phyloP scores from a whole-genome alignment of 306 rosid genomes.

The Benincasa hispida region DNA sequence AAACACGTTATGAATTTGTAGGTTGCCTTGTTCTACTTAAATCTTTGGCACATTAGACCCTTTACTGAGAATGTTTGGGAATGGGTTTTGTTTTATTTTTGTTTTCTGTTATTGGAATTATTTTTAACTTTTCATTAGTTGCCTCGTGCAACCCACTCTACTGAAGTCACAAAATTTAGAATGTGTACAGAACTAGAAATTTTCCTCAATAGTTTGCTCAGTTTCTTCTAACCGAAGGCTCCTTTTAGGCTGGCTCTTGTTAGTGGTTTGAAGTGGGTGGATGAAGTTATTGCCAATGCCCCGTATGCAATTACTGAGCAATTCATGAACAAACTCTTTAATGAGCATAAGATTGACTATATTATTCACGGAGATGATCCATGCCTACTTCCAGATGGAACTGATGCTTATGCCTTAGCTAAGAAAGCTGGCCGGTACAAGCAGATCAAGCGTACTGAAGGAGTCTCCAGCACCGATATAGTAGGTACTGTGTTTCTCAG shows the following conservation, averaged over 20 bases:
- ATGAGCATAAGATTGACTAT: slow-evolving; percentile 85
- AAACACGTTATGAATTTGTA: not conserved
- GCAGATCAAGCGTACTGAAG: slow-evolving; percentile 98
- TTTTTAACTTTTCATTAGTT: not conserved
- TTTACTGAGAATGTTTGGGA: not conserved
- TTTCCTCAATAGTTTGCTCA: not conserved
- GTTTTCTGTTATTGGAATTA: not conserved
- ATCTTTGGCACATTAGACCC: not conserved
- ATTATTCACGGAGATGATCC: slow-evolving; percentile 99
- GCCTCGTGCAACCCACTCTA: not conserved
- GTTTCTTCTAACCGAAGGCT: slow-evolving; percentile 13
- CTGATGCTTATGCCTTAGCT: slow-evolving; percentile 97
- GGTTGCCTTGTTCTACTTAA: not conserved
- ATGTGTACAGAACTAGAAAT: not conserved
- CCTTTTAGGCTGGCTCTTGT: slow-evolving; percentile 72
- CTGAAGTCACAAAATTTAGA: not conserved
- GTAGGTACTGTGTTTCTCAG: slow-evolving; percentile 65
- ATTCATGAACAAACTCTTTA: slow-evolving; percentile 86
- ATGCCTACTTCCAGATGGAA: slow-evolving; percentile 98
- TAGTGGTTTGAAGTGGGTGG: slow-evolving; percentile 99
- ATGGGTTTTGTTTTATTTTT: not conserved
- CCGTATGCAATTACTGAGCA: slow-evolving; percentile 89
- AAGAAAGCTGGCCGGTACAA: slow-evolving; percentile 95
- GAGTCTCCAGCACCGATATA: slow-evolving; percentile 97
- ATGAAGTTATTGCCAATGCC: slow-evolving; percentile 88